Conservation (phyloP, 2,329 filamentous ascomycete genomes). For the Escovopsis sp. region DNA sequence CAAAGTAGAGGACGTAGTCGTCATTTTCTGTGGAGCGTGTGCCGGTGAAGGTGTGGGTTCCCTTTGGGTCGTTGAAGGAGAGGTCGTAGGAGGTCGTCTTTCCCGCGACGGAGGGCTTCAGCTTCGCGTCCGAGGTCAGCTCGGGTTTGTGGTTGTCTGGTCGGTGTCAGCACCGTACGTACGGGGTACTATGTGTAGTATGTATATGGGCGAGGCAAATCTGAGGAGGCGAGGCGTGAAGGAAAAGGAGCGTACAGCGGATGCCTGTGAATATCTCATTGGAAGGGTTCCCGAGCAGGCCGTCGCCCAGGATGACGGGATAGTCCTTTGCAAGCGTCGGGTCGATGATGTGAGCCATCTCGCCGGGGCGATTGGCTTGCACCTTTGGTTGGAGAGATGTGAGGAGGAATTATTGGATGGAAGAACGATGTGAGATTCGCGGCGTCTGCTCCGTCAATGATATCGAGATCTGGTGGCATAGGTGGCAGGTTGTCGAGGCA, state of each 20-base stretch:
- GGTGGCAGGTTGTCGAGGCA: too few relatives aligned
- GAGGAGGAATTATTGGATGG: neutral
- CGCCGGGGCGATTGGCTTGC: neutral
- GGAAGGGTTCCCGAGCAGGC: slow-evolving; percentile 38
- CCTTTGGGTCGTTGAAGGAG: slow-evolving; percentile 37
- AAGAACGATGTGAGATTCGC: neutral
- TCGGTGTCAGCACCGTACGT: slow-evolving; percentile 1
- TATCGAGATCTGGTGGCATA: too few relatives aligned
- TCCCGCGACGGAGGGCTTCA: slow-evolving; percentile 34
- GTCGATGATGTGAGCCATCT: slow-evolving; percentile 30
- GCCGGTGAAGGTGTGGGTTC: slow-evolving; percentile 46
- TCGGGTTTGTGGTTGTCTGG: slow-evolving; percentile 49
- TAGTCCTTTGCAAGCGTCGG: slow-evolving; percentile 47
- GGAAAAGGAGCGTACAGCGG: slow-evolving; percentile 31
- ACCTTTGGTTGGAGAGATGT: too few relatives aligned
- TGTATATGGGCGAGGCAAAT: neutral
- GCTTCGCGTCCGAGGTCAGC: slow-evolving; percentile 32
- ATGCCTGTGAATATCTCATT: slow-evolving; percentile 47
- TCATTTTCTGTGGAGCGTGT: slow-evolving; percentile 39
- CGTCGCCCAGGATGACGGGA: slow-evolving; percentile 48
- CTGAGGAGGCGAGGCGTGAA: neutral
- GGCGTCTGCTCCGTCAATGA: neutral
- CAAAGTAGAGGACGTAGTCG: slow-evolving; percentile 60
- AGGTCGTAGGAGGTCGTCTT: slow-evolving; percentile 42
- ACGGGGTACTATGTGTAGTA: slow-evolving; percentile 5